Evolutionary conservation across 345 rosid genomes (phyloP).

Genomic region (Hibiscus mutabilis): DNA sequence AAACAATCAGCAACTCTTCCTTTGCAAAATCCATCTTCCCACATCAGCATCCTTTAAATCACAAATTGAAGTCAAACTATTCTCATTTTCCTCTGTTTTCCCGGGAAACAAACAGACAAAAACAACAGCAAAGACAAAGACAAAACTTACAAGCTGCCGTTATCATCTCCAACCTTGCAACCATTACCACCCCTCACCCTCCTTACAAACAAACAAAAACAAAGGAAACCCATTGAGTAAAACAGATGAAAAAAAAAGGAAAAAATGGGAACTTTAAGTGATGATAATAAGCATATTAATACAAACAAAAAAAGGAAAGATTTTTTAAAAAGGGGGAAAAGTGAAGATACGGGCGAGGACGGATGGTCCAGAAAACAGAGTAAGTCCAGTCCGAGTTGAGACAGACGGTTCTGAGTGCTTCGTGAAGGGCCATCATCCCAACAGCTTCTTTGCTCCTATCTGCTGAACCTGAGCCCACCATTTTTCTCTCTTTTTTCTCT

Average conservation of each 20-base stretch:
- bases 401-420: constrained; percentile 97
- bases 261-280: background rate
- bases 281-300: background rate
- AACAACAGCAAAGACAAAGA: constrained; percentile 5
- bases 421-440: constrained; percentile 99
- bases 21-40: constrained; percentile 98
- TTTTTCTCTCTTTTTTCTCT: constrained; percentile 26
- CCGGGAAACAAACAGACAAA: constrained; percentile 16
- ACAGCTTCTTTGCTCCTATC: constrained; percentile 99
- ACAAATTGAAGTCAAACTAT: constrained; percentile 11
- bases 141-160: constrained; percentile 91
- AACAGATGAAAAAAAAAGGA: constrained; percentile 10
- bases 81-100: constrained; percentile 12
- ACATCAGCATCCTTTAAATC: constrained; percentile 89
- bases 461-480: constrained; percentile 99
- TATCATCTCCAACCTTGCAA: constrained; percentile 97
- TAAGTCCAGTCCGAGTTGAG: constrained; percentile 97
- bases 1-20: constrained; percentile 70
- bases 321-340: background rate
- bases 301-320: constrained; percentile 3
- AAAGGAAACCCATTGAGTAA: constrained; percentile 23
- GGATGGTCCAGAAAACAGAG: constrained; percentile 99
- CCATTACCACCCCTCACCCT: constrained; percentile 97
- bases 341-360: constrained; percentile 84
- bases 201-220: constrained; percentile 37